phyloP scores from a whole-genome alignment of 352 stramenopile genomes.

The Phytophthora constricta region DNA sequence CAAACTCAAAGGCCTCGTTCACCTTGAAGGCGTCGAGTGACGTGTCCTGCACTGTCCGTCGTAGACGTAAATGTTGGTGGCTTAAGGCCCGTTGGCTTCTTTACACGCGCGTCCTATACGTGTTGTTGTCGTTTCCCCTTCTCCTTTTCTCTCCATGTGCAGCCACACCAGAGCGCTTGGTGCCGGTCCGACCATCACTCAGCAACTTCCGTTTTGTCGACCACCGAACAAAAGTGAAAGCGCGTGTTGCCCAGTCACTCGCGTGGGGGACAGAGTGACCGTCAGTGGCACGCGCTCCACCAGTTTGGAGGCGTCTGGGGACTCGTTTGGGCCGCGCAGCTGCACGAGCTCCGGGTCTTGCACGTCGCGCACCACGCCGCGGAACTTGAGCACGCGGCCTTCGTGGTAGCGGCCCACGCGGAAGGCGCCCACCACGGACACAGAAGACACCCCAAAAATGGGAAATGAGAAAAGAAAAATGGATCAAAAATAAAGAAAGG shows the following conservation, averaged over 20 bases:
- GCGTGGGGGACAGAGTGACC: slow-evolving; percentile 66
- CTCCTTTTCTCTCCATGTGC: slow-evolving; percentile 15
- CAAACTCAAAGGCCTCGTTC: slow-evolving; percentile 87
- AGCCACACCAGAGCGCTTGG: slow-evolving; percentile 52
- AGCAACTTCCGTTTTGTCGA: slow-evolving; percentile 10
- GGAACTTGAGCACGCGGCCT: slow-evolving; percentile 64
- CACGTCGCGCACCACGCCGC: slow-evolving; percentile 75
- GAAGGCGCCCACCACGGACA: slow-evolving; percentile 62
- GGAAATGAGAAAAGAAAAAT: too few relatives aligned
- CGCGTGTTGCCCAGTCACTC: slow-evolving; percentile 56
- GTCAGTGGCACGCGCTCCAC: slow-evolving; percentile 71
- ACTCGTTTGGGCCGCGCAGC: slow-evolving; percentile 29
- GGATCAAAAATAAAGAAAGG: too few relatives aligned
- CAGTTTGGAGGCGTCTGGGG: slow-evolving; percentile 37
- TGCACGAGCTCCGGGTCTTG: slow-evolving; percentile 77
- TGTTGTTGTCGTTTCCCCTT: neutral
- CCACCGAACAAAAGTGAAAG: slow-evolving; percentile 27
- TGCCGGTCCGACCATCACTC: slow-evolving; percentile 38
- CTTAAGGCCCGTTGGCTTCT: slow-evolving; percentile 57
- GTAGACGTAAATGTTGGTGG: slow-evolving; percentile 79
- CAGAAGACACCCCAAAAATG: slow-evolving; percentile 6
- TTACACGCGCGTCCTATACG: slow-evolving; percentile 25
- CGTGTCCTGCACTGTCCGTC: slow-evolving; percentile 61
- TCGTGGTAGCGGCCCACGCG: slow-evolving; percentile 56
- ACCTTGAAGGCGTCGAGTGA: slow-evolving; percentile 72